Percentiles rank a stretch among this genome's conserved stretches.
Conservation (phyloP, 352 stramenopile species). For the Phytophthora boehmeriae region DNA sequence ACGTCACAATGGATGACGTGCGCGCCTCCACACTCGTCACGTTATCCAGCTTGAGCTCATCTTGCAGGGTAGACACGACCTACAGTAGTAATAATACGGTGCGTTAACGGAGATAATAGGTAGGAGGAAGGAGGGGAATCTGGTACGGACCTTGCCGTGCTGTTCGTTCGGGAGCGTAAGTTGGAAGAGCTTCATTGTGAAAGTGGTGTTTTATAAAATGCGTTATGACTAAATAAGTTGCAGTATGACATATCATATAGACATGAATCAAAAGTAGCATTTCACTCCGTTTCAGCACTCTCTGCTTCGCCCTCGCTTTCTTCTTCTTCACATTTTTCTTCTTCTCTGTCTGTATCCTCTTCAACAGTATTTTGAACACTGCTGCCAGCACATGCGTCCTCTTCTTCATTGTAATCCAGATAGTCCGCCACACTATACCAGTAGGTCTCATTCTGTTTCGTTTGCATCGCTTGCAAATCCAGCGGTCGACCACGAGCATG, state of each 20-base stretch:
- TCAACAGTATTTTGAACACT: constrained; percentile 2
- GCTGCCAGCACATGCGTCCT: constrained; percentile 5
- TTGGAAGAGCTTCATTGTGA: constrained; percentile 89
- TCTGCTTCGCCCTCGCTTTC: constrained; percentile 28
- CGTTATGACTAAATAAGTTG: constrained; percentile 5
- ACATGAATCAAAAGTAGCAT: not conserved
- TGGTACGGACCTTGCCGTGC: constrained; percentile 58
- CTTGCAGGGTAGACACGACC: constrained; percentile 81
- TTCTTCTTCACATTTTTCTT: constrained; percentile 18
- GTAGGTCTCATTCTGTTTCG: constrained; percentile 20
- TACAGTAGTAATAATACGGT: constrained; percentile 10
- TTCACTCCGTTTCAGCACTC: constrained; percentile 19
- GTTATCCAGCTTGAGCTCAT: constrained; percentile 85
- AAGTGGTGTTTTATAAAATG: not conserved
- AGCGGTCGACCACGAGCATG: constrained; percentile 45
- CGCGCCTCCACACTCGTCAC: constrained; percentile 85
- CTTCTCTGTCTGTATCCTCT: constrained; percentile 3
- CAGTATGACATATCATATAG: constrained; percentile 1
- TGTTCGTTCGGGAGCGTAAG: constrained; percentile 87
- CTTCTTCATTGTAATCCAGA: constrained; percentile 57
- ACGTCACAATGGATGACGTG: constrained; percentile 88
- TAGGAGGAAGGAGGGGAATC: not conserved
- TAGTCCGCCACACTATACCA: constrained; percentile 75
- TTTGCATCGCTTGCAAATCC: constrained; percentile 28
- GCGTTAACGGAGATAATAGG: not conserved